These are phyloP conservation scores for Pichia eremophila DNA, from an alignment of 805 yeast species.

Conservation along the genomic window DNA sequence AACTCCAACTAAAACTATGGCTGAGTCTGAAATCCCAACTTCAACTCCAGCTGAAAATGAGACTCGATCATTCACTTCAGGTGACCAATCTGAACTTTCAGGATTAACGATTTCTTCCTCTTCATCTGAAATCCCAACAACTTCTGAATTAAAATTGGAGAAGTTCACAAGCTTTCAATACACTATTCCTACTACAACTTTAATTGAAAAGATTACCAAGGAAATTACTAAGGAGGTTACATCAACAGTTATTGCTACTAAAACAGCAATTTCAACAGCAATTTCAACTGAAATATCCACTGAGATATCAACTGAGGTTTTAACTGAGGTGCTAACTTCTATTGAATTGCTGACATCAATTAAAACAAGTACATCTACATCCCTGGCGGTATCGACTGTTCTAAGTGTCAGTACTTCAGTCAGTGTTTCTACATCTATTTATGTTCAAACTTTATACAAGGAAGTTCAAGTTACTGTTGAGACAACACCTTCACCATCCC, in stretches of 20 bases:
- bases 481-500: background rate
- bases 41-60: too few relatives aligned
- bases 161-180: background rate
- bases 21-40: background rate
- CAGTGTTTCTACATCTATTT: background rate
- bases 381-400: background rate
- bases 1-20: background rate
- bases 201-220: conserved; percentile 2
- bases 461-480: background rate
- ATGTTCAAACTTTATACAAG: background rate
- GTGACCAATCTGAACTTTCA: background rate
- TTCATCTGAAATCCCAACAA: background rate
- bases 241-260: background rate
- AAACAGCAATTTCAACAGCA: conserved; percentile 1
- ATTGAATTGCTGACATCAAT: conserved; percentile 6
- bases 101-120: too few relatives aligned
- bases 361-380: background rate
- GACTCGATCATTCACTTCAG: background rate
- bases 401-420: background rate
- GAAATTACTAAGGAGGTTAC: conserved; percentile 11
- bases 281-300: background rate
- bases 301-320: conserved; percentile 5
- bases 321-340: conserved; percentile 7
- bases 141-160: background rate
- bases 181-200: background rate